Evolutionary conservation across 2,329 filamentous ascomycete species (phyloP).

Genomic region (Diaporthe capsici): DNA sequence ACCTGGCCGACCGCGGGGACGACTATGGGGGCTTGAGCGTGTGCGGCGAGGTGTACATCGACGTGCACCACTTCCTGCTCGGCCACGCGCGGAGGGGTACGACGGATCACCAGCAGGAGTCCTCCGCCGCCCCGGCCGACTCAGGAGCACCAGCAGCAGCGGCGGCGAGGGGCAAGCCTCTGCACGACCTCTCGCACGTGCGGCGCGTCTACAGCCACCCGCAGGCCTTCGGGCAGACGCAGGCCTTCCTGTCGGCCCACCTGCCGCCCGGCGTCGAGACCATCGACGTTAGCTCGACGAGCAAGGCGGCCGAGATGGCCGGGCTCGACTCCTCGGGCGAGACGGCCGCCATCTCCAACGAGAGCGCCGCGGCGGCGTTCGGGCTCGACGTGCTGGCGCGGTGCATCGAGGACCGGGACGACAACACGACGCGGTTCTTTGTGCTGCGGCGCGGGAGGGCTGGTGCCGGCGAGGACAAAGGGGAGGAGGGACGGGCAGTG

Average conservation of each 20-base stretch:
- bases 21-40: conserved; percentile 79
- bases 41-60: conserved; percentile 86
- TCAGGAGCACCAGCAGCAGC: background rate
- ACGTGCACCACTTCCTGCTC: conserved; percentile 90
- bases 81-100: conserved; percentile 57
- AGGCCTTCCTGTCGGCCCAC: conserved; percentile 77
- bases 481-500: conserved; percentile 13
- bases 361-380: conserved; percentile 78
- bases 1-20: conserved; percentile 81
- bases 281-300: conserved; percentile 88
- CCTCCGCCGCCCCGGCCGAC: too few relatives aligned
- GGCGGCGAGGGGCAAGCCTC: conserved; percentile 20
- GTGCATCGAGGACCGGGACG: conserved; percentile 79
- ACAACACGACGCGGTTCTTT: conserved; percentile 87
- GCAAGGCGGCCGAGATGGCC: conserved; percentile 85
- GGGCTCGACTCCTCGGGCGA: conserved; percentile 69
- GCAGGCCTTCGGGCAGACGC: conserved; percentile 95
- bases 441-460: conserved; percentile 63
- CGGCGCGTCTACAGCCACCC: conserved; percentile 91
- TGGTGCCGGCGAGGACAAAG: background rate
- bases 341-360: conserved; percentile 84
- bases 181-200: conserved; percentile 70
- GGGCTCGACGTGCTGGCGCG: conserved; percentile 78
- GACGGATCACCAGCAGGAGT: conserved; percentile 32
- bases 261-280: conserved; percentile 82